Evolutionary conservation across 2,329 filamentous ascomycete genomes (phyloP), one percentile per base, ranked within the genome.

Genomic region (Pseudogymnoascus sp.): DNA sequence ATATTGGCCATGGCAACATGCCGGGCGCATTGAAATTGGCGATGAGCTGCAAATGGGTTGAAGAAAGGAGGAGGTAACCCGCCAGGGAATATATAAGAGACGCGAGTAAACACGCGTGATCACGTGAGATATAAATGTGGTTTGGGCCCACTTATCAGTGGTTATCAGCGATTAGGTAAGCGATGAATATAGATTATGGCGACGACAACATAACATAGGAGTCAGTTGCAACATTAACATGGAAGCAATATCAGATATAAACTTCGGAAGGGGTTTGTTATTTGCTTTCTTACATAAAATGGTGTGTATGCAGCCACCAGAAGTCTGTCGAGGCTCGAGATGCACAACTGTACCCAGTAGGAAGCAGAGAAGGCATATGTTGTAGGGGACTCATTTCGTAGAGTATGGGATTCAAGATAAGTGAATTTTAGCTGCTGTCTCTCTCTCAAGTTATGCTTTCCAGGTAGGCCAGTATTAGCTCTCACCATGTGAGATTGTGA

Each of bases 31-130:
- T 56, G 46, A 56, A 34, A 56, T 14, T 56, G 25, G 46, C 46
- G 46, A 56, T 56, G 25, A 56, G 46, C 18, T 18, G 28, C 46
- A 56, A 56, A 18, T 56, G n/a, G 46, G 46, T 56, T 56, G 46
- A 18, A 34, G 46, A 16, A 31, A 8, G 23, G 34, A 34, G 46
- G 25, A 16, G 5, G 46, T 56, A 34, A 1, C 46, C n/a, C 34
- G 46, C 46, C 28, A 7, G 46, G 46, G 46, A 56, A 31, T 56
- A 56, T 34, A 34, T 34, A 9, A 11, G 28, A 56, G 46, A 56
- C 46, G 25, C 46, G 46, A 56, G 46, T 34, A 34, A 56, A 56
- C 14, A 53, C 46, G 46, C 46, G 46, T 34, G n/a, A 18, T 34
- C 46, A 34, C 46, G 25, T 56, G 46, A 18, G 3, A 6, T 40